Conservation (phyloP, 306 rosid genomes). For the Dryas alaskensis region DNA sequence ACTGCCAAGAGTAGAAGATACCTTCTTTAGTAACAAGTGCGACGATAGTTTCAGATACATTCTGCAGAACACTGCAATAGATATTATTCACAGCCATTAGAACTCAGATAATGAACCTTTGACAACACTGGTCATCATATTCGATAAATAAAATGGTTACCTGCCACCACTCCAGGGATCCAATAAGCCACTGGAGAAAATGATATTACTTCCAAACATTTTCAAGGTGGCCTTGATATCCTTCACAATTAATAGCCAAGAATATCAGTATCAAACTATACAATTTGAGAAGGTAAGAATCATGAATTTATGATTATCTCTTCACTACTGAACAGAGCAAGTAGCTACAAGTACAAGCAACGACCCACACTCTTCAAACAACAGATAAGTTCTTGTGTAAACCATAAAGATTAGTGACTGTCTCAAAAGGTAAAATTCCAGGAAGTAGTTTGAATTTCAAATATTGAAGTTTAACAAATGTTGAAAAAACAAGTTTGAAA, state of each 20-base stretch:
- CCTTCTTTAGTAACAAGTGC: conserved; percentile 76
- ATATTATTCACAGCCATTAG: conserved; percentile 23
- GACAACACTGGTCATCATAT: conserved; percentile 15
- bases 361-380: not conserved
- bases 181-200: conserved; percentile 80
- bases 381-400: not conserved
- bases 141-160: conserved; percentile 34
- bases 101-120: not conserved
- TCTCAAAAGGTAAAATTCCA: not conserved
- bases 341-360: not conserved
- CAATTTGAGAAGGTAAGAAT: conserved; percentile 12
- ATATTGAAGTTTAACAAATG: not conserved
- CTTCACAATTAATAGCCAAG: conserved; percentile 34
- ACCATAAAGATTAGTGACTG: not conserved
- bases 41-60: conserved; percentile 64
- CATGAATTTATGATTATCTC: not conserved
- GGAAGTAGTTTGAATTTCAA: not conserved
- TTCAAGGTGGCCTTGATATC: conserved; percentile 49
- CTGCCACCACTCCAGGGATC: conserved; percentile 98
- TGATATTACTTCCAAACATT: conserved; percentile 72
- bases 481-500: not conserved
- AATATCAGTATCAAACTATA: conserved; percentile 15
- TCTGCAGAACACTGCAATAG: conserved; percentile 65
- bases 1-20: conserved; percentile 30
- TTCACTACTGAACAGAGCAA: not conserved